Conservation (phyloP, 345 rosid species). For the Acer yangbiense region DNA sequence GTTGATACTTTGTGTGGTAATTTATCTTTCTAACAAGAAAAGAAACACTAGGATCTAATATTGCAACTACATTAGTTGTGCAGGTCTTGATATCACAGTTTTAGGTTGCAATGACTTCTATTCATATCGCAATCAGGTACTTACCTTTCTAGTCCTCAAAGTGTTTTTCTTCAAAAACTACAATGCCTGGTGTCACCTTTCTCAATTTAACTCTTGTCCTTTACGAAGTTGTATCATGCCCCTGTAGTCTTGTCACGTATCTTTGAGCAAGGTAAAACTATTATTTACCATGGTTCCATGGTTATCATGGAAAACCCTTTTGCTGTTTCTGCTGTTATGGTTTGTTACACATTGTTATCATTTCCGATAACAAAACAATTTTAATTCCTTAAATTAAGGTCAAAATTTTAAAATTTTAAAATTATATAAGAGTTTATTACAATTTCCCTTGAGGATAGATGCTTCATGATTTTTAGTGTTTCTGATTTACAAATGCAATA, state of each 20-base stretch:
- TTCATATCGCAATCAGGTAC: constrained; percentile 88
- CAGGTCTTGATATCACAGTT: constrained; percentile 91
- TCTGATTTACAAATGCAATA: background rate
- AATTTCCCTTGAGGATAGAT: background rate
- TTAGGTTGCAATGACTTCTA: constrained; percentile 95
- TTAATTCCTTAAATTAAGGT: background rate
- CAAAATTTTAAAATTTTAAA: background rate
- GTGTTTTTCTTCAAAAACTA: background rate
- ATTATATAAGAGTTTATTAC: background rate
- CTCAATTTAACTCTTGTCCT: background rate
- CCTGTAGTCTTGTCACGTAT: too few species aligned
- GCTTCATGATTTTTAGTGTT: background rate
- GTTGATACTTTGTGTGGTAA: constrained; percentile 19
- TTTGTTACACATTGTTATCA: background rate
- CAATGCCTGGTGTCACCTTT: background rate
- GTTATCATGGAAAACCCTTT: background rate
- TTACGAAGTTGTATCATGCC: too few species aligned
- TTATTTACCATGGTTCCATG: too few species aligned
- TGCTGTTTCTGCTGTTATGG: background rate
- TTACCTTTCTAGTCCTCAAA: background rate
- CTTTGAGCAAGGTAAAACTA: too few species aligned
- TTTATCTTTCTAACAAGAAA: background rate
- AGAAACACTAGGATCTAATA: constrained; percentile 26
- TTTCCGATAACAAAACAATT: background rate
- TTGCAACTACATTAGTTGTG: constrained; percentile 28